Evolutionary conservation across 352 stramenopile species (phyloP), one percentile per base, ranked within the genome.

Genomic region (Aphanomyces cochlioides): DNA sequence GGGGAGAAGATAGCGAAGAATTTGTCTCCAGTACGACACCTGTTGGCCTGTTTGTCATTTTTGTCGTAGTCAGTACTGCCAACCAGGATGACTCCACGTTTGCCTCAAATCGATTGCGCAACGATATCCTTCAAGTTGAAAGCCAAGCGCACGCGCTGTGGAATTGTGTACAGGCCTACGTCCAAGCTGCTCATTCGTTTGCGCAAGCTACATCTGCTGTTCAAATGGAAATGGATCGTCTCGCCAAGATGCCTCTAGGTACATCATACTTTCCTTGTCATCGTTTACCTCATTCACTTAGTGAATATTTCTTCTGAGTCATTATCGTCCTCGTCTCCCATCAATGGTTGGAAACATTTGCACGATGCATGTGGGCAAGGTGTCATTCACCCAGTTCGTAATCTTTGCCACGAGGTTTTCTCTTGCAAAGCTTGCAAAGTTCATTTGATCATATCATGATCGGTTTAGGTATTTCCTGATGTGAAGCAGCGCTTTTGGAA

Each of bases 401-500:
- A 66, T 47, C 57, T 66, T 28, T 66, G 57, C 57, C 38, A 66
- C 21, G 57, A 66, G 57, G 57, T 66, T 50, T 50, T 43, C 10
- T 60, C 1, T 66, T 21, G 1, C 8, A 53, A 7, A 8, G 12
- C 7, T 66, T 66, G 37, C 57, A 53, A 7, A n/a, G 13, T 15
- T 61, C 17, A 17, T 53, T 48, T 13, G 2, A 21, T 10, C 7
- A 63, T 63, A 3, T 56, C 56, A 47, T 61, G 90, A 5, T 77
- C 79, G 40, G 75, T 73, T 21, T 77, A 85, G 3, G 58, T 90
- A 2, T 39, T 93, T 3, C 82, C 83, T 0, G 85, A 93, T 47
- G 77, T 93, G 28, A 90, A 92, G 65, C 79, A 92, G 53, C 82
- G 84, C 40, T 92, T 89, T 69, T 93, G 85, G 85, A 89, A 80